Conservation (phyloP, 768 basidiomycete genomes). For the Psilocybe subaeruginosa region DNA sequence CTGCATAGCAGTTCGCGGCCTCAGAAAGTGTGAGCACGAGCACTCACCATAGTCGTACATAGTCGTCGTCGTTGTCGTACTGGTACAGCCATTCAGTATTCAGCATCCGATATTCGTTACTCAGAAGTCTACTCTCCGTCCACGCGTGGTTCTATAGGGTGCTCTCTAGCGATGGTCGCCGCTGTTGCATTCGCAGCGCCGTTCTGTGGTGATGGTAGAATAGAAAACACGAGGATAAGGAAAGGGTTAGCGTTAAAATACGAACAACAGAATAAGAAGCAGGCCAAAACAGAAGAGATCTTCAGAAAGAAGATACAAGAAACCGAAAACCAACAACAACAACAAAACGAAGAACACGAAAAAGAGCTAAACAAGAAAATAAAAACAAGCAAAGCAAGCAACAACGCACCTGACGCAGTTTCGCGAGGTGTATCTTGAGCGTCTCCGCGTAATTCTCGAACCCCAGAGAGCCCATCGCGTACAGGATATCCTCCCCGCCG, state of each 20-base stretch:
- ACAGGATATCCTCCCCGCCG: slow-evolving; percentile 95
- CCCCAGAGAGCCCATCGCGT: slow-evolving; percentile 91
- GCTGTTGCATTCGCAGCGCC: slow-evolving; percentile 18
- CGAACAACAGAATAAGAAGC: too few species aligned
- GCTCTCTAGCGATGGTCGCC: slow-evolving; percentile 22
- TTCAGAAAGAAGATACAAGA: too few species aligned
- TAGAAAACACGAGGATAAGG: background rate
- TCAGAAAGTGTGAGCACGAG: background rate
- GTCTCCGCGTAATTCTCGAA: slow-evolving; percentile 96
- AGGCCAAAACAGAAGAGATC: too few species aligned
- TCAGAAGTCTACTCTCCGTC: slow-evolving; percentile 27
- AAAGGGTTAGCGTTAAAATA: too few species aligned
- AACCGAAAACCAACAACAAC: too few species aligned
- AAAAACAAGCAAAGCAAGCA: background rate
- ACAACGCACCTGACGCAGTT: slow-evolving; percentile 73
- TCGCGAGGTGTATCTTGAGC: slow-evolving; percentile 89
- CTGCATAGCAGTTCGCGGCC: too few species aligned
- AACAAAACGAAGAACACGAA: too few species aligned
- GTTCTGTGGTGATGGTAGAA: slow-evolving; percentile 10
- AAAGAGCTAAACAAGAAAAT: background rate
- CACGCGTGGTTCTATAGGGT: slow-evolving; percentile 31
- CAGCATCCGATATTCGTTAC: too few species aligned
- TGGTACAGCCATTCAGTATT: too few species aligned
- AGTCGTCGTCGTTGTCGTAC: too few species aligned
- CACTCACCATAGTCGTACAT: background rate